Evolutionary conservation across 116 monocot species (phyloP).

Genomic region (Iris pallida): DNA sequence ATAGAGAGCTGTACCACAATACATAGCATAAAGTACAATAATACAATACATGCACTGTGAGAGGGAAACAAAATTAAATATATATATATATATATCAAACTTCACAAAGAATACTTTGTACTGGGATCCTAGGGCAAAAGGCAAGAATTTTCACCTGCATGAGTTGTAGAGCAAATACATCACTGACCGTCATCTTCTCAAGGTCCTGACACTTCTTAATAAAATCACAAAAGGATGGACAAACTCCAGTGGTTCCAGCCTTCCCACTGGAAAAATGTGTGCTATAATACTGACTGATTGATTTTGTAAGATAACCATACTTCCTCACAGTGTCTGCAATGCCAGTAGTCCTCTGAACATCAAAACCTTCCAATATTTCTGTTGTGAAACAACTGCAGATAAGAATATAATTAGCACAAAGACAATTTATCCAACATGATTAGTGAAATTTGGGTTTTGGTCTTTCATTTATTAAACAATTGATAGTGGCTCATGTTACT

Average conservation of each 20-base stretch:
- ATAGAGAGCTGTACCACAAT: no score
- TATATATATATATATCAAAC: no score
- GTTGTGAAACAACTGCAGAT: conserved; percentile 86
- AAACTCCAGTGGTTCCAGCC: conserved; percentile 16
- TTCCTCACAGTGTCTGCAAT: conserved; percentile 72
- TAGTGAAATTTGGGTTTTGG: no score
- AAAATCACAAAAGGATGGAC: conserved; percentile 65
- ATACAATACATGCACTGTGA: no score
- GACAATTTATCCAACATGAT: no score
- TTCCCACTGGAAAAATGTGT: conserved; percentile 26
- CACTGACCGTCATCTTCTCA: conserved; percentile 62
- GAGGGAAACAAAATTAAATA: no score
- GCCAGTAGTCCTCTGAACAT: conserved; percentile 79
- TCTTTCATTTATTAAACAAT: no score
- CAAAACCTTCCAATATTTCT: conserved; percentile 96
- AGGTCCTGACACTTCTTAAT: conserved; percentile 75
- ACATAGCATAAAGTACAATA: no score
- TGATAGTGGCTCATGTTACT: no score
- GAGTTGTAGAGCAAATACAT: conserved; percentile 91
- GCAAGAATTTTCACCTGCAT: conserved; percentile 68
- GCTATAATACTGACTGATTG: conserved; percentile 66
- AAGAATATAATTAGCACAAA: background rate
- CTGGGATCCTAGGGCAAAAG: background rate
- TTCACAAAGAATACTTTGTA: no score
- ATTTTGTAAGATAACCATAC: conserved; percentile 74